phyloP scores from a whole-genome alignment of 164 flowering plant genomes.

The Cinnamomum micranthum region DNA sequence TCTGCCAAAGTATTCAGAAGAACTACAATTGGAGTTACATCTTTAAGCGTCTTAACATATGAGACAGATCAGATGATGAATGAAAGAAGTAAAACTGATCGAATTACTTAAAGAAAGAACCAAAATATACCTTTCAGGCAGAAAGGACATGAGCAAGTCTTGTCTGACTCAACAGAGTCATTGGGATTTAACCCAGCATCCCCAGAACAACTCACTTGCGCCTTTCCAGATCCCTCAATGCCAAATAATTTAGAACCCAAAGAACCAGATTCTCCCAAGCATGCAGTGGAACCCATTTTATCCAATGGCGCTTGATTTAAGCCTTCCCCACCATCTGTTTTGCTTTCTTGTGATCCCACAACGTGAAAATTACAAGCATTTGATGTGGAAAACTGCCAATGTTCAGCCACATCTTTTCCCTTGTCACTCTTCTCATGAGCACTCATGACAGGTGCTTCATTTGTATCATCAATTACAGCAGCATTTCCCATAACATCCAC shows the following conservation, averaged over 20 bases:
- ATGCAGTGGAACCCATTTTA: constrained; percentile 28
- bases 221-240: constrained; percentile 31
- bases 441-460: constrained; percentile 8
- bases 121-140: constrained; percentile 70
- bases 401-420: constrained; percentile 13
- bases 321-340: constrained; percentile 18
- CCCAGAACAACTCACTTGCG: constrained; percentile 1
- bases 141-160: constrained; percentile 73
- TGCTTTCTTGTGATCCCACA: constrained; percentile 8
- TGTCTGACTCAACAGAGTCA: constrained; percentile 34
- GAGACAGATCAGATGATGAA: not conserved
- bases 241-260: constrained; percentile 30
- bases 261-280: constrained; percentile 31
- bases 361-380: not conserved
- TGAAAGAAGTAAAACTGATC: not conserved
- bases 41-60: not conserved
- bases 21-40: not conserved
- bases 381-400: not conserved
- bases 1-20: not conserved
- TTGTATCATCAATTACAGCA: not conserved
- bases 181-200: constrained; percentile 23
- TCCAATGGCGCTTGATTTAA: constrained; percentile 17
- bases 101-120: constrained; percentile 1
- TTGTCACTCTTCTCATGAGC: constrained; percentile 8
- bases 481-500: constrained; percentile 2